Conservation (phyloP, 108 stramenopile species). For the Pseudonitzschia delicatissima region DNA sequence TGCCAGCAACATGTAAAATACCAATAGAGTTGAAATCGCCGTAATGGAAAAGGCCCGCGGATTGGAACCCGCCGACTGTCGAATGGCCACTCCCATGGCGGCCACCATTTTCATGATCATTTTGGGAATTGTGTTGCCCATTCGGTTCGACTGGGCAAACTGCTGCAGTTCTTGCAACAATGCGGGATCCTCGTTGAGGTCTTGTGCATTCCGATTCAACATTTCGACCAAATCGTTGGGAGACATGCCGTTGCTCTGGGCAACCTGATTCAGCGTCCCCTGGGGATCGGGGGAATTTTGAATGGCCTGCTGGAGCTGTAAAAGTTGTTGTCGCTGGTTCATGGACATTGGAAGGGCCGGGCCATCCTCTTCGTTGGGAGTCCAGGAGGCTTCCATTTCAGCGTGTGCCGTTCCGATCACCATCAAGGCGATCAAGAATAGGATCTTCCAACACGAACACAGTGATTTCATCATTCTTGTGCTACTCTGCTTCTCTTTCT, state of each 20-base stretch:
- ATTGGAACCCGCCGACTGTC: conserved; percentile 41
- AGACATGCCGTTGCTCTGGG: conserved; percentile 58
- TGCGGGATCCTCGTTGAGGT: conserved; percentile 44
- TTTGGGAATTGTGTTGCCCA: conserved; percentile 27
- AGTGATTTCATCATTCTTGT: no score
- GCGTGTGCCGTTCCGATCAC: background rate
- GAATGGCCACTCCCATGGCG: conserved; percentile 31
- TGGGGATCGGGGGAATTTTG: conserved; percentile 61
- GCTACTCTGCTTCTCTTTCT: no score
- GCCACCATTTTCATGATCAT: conserved; percentile 38
- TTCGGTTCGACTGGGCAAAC: background rate
- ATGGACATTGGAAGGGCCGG: conserved; percentile 52
- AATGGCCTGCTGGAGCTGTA: conserved; percentile 66
- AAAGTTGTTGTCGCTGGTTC: conserved; percentile 60
- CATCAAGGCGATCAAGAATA: no score
- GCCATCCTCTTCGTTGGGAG: conserved; percentile 41
- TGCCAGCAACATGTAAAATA: conserved; percentile 36
- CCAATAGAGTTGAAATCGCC: conserved; percentile 14
- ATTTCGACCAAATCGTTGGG: conserved; percentile 55
- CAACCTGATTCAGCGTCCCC: conserved; percentile 61
- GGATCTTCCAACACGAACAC: background rate
- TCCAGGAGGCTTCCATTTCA: conserved; percentile 21
- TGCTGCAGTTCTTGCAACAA: conserved; percentile 12
- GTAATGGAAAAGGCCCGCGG: conserved; percentile 49
- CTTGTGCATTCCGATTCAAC: conserved; percentile 58